These are phyloP conservation scores for Dothideomycetidae sp. DNA, from an alignment of 2,329 filamentous ascomycete genomes.

Conservation along the genomic window DNA sequence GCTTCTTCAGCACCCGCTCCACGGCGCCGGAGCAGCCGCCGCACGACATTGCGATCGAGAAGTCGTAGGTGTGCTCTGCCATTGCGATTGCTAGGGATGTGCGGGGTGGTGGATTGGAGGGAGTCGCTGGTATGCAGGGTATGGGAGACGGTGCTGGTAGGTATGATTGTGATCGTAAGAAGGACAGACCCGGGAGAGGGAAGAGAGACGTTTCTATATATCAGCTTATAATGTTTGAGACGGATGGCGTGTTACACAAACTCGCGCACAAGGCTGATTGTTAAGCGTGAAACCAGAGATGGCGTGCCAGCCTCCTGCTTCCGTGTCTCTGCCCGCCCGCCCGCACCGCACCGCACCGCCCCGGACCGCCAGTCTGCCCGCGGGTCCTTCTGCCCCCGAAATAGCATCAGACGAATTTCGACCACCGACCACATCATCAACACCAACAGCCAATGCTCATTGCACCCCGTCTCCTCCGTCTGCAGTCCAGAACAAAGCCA, in stretches of 20 bases:
- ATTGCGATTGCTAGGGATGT: slow-evolving; percentile 32
- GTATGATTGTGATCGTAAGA: background rate
- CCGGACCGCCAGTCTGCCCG: background rate
- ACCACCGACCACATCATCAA: too few relatives aligned
- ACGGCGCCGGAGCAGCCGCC: slow-evolving; percentile 91
- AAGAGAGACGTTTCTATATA: background rate
- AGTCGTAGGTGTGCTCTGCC: slow-evolving; percentile 83
- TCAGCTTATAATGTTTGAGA: background rate
- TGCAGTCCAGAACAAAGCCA: too few relatives aligned
- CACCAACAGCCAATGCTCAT: too few relatives aligned
- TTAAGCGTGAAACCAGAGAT: background rate
- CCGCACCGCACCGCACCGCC: background rate
- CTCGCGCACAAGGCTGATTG: background rate
- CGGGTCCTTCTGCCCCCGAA: too few relatives aligned
- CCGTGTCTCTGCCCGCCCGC: slow-evolving; percentile 4
- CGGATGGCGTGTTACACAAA: background rate
- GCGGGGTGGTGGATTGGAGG: slow-evolving; percentile 5
- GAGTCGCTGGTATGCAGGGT: background rate
- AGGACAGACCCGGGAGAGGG: background rate
- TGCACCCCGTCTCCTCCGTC: too few relatives aligned
- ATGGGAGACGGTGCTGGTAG: too few relatives aligned
- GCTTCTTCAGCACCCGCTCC: slow-evolving; percentile 80
- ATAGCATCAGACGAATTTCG: too few relatives aligned
- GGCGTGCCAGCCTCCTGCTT: background rate
- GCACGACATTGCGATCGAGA: slow-evolving; percentile 88